Evolutionary conservation across 1,284 basidiomycete species (phyloP).

Genomic region (Ceratobasidium theobromae): DNA sequence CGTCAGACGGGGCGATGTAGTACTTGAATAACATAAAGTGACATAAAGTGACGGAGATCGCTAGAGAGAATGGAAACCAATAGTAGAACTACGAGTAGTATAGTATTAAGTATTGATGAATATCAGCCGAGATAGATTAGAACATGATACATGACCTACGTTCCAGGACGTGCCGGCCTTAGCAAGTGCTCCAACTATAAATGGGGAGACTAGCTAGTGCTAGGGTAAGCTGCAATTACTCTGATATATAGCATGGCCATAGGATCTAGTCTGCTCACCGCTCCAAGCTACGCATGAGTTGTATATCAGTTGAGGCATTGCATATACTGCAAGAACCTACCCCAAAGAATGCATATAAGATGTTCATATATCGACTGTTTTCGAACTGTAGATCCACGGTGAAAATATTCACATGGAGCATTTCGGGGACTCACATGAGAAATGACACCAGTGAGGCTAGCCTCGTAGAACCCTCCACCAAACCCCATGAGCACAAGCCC

Average conservation of each 20-base stretch:
- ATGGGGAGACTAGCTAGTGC: slow-evolving; percentile 12
- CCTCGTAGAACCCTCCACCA: slow-evolving; percentile 23
- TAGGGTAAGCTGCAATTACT: too few species aligned
- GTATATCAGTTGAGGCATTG: neutral
- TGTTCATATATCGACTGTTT: slow-evolving; percentile 21
- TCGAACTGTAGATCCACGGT: neutral
- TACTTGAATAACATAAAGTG: slow-evolving; percentile 11
- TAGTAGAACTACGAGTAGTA: slow-evolving; percentile 8
- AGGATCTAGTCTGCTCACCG: neutral
- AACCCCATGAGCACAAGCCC: slow-evolving; percentile 14
- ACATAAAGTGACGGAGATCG: neutral
- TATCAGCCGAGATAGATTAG: neutral
- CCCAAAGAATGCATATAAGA: slow-evolving; percentile 22
- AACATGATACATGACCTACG: neutral
- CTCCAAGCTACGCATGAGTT: neutral
- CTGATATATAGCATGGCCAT: too few species aligned
- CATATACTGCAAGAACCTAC: neutral
- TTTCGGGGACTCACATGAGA: neutral
- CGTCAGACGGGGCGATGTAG: neutral
- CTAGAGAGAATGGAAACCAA: neutral
- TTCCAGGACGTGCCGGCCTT: slow-evolving; percentile 3
- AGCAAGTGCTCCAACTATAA: slow-evolving; percentile 5
- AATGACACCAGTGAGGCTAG: slow-evolving; percentile 10
- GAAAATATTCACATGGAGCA: neutral
- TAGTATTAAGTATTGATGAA: neutral